Conservation (phyloP, 2,329 filamentous ascomycete genomes). For the Hansfordia pulvinata region DNA sequence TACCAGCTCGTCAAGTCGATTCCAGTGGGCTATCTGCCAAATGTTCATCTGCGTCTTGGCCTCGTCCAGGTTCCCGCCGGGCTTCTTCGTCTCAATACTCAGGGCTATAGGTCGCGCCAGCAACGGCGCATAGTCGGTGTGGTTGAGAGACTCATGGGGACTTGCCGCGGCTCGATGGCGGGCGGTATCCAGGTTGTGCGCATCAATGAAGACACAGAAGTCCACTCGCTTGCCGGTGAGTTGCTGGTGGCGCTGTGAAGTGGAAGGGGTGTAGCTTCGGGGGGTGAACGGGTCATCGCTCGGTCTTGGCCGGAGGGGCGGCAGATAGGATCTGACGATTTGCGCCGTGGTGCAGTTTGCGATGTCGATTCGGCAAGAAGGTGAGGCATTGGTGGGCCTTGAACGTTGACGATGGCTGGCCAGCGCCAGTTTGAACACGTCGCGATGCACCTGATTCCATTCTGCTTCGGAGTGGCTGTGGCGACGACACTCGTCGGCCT, state of each 20-base stretch:
- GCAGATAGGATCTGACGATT: too few species aligned
- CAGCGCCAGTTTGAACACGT: slow-evolving; percentile 4
- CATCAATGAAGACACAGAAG: slow-evolving; percentile 5
- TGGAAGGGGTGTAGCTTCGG: too few species aligned
- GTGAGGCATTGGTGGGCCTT: background rate
- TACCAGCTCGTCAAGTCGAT: background rate
- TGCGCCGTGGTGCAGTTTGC: slow-evolving; percentile 3
- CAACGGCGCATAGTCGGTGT: slow-evolving; percentile 7
- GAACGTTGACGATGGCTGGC: too few species aligned
- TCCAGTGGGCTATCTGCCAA: slow-evolving; percentile 10
- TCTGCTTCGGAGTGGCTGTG: slow-evolving; percentile 3
- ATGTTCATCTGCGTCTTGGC: slow-evolving; percentile 8
- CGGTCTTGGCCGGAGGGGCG: slow-evolving; percentile 1
- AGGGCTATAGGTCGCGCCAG: slow-evolving; percentile 5
- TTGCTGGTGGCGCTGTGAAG: too few species aligned
- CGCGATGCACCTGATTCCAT: slow-evolving; percentile 5
- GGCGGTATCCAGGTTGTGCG: background rate
- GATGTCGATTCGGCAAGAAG: background rate
- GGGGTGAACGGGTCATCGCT: too few species aligned
- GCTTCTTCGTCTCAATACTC: slow-evolving; percentile 9
- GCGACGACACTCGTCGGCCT: slow-evolving; percentile 4
- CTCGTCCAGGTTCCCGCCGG: slow-evolving; percentile 4
- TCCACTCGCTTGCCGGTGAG: slow-evolving; percentile 6
- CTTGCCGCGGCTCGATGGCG: background rate
- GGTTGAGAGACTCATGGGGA: slow-evolving; percentile 5